Conservation (phyloP, 2,329 filamentous ascomycete species). For the Trichoderma polysporum region DNA sequence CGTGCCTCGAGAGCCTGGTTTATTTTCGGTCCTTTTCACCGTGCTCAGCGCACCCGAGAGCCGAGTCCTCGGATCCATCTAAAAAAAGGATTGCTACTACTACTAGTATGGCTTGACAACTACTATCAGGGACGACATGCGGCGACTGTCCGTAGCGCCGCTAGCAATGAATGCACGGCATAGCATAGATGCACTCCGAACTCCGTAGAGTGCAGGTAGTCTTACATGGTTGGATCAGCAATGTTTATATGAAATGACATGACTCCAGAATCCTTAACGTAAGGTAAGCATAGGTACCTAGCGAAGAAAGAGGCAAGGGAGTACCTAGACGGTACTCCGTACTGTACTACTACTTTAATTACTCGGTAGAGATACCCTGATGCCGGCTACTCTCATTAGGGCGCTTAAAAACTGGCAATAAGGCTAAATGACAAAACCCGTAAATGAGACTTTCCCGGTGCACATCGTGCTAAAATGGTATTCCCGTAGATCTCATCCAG, state of each 20-base stretch:
- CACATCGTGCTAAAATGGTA: background rate
- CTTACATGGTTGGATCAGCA: background rate
- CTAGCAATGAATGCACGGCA: background rate
- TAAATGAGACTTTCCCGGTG: slow-evolving; percentile 5
- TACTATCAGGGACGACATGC: background rate
- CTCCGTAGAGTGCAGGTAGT: background rate
- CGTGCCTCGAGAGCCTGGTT: background rate
- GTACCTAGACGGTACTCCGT: background rate
- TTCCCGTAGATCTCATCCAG: slow-evolving; percentile 7
- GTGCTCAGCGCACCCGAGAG: background rate
- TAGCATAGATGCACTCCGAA: background rate
- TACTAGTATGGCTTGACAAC: background rate
- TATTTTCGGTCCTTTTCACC: slow-evolving; percentile 5
- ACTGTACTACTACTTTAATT: background rate
- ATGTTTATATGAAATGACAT: background rate
- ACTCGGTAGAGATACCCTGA: background rate
- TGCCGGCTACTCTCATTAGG: background rate
- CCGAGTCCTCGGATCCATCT: background rate
- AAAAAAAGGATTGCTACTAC: background rate
- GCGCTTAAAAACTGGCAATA: background rate
- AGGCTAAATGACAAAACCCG: background rate
- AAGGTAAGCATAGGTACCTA: background rate
- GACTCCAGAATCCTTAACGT: background rate
- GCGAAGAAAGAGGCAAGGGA: background rate
- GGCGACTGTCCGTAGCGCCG: background rate